Evolutionary conservation across 345 rosid genomes (phyloP), one percentile per base, ranked within the genome.

Genomic region (Orychophragmus violaceus): DNA sequence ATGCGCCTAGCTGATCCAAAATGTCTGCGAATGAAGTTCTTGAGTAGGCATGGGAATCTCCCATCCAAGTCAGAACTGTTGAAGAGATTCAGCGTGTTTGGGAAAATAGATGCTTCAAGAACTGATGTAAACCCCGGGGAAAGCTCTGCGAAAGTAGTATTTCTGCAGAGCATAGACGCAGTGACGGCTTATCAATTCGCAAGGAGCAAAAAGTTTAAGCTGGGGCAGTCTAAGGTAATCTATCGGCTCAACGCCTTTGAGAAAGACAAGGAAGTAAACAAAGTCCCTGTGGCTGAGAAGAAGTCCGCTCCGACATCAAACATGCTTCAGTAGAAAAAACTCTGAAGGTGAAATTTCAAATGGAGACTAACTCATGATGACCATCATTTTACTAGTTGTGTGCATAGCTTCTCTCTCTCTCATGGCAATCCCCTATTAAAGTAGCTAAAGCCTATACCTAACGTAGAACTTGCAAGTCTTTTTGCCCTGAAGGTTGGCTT

Each of bases 141-240:
- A 44, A 60, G 59, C 51, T 66, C 68, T 13, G 77, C 58, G 1
- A 66, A 74, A 66, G 44, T 67, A 23, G 68, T 66, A 33, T 74
- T 74, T 8, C 14, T 74, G 29, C 72, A 66, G 45, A 74, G 68
- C 64, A 74, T 74, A 9, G 77, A 74, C 28, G 77, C 77, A 17
- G 72, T 74, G 63, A 74, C 68, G 0, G 77, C 77, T 17, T 74
- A 66, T 44, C 72, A 74, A 36, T 67, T 59, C 60, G 77, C 77
- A 41, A 59, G 77, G 58, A 53, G 59, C 68, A 66, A 74, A 62
- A 74, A 67, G 73, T 60, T 74, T 53, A 51, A 48, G 22, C 19
- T 74, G 0, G 77, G 73, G 32, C 22, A 27, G 52, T 74, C 13
- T 30, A 66, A 74, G 50, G 59, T 74, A 25, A 11, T 28, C 16